Conservation (phyloP, 768 basidiomycete genomes). For the Kwoniella dejecticola region DNA sequence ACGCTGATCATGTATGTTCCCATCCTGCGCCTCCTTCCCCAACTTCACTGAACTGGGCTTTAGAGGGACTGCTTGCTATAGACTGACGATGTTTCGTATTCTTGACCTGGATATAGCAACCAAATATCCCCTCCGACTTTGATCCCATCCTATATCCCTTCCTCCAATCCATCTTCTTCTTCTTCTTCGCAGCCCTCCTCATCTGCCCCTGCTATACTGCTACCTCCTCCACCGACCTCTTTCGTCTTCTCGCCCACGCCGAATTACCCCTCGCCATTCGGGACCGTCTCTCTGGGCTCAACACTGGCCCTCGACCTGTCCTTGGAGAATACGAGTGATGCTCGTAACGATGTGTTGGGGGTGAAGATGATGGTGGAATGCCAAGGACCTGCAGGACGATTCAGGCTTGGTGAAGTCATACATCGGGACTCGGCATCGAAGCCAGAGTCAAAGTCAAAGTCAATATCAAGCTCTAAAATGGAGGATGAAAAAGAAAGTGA, state of each 20-base stretch:
- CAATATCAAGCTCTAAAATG: background rate
- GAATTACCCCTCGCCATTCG: conserved; percentile 79
- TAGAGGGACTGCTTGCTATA: background rate
- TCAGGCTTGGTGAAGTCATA: conserved; percentile 47
- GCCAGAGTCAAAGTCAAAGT: background rate
- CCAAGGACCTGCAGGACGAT: conserved; percentile 68
- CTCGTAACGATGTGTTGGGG: conserved; percentile 60
- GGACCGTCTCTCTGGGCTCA: conserved; percentile 84
- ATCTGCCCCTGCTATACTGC: conserved; percentile 6
- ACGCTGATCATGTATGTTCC: conserved; percentile 16
- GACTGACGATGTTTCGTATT: background rate
- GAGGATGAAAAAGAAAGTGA: background rate
- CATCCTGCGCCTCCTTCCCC: background rate
- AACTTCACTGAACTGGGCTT: background rate
- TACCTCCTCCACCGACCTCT: conserved; percentile 68
- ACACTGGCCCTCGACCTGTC: conserved; percentile 80
- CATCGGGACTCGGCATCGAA: conserved; percentile 21
- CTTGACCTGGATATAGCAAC: conserved; percentile 16
- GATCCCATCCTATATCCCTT: conserved; percentile 10
- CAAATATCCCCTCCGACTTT: conserved; percentile 28
- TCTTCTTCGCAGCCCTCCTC: conserved; percentile 1
- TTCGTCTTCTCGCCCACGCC: conserved; percentile 77
- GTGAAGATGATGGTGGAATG: conserved; percentile 76
- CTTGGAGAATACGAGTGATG: conserved; percentile 69
- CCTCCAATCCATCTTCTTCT: background rate